Base-by-base conservation (phyloP, 768 basidiomycete species). In the Suillus occidentalis region DNA sequence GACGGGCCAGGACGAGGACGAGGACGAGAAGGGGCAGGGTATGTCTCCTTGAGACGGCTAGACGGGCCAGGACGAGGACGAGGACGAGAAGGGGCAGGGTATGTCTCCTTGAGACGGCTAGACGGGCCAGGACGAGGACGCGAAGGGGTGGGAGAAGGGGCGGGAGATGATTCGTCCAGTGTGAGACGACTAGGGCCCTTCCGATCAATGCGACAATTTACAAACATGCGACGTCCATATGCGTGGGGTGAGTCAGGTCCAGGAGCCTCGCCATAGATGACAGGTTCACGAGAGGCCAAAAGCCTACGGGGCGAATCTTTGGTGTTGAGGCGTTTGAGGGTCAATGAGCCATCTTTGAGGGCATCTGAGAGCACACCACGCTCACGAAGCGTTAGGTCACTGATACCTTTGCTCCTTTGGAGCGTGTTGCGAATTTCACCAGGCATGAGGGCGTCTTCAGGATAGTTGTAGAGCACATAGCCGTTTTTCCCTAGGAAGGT, bases 371-470 rank as follows among this genome's bases (percentile, higher is more conserved):
- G 61, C 22, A 49, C 20, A 18, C 34, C 45, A n/a, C 4, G 61
- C 13, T 62, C 61, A 18, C 16, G 16, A 42, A 28, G 47, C 1
- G 36, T 52, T 9, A 62, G 47, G 25, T 45, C 61, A 2, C 12
- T 18, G 45, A 62, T 62, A 12, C 61, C 61, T 39, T 62, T 62
- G 34, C 47, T 50, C 61, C 22, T 49, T 0, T 45, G 20, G 45
- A 14, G 14, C 42, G 25, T 47, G 43, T n/a, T 4, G n/a, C 31
- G 49, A 34, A 10, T 8, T n/a, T 62, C 42, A 52, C 45, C 61
- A n/a, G 61, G 61, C 61, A 62, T 62, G 22, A 47, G 31, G 0
- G 52, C 31, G n/a, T 22, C 2, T 13, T 36, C 40, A 8, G 45
- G 61, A 5, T 47, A 62, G 18, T 47, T 47, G 47, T 47, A 13